Evolutionary conservation across 768 basidiomycete species (phyloP).

Genomic region (Glaciozyma antarctica): DNA sequence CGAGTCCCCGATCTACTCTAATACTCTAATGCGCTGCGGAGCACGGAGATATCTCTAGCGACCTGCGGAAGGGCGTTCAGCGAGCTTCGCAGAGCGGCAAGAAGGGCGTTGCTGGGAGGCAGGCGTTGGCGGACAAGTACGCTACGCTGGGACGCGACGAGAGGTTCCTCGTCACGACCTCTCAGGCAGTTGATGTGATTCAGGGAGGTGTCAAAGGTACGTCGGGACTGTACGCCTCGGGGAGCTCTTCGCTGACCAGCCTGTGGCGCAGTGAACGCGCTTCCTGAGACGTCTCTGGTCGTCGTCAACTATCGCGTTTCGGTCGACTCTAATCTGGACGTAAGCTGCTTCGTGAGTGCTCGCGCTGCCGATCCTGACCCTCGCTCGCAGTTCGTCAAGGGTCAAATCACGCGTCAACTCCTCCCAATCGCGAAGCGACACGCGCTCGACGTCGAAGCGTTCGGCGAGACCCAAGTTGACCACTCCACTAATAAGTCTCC

Average conservation of each 20-base stretch:
- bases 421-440: background rate
- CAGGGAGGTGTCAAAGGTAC: conserved; percentile 9
- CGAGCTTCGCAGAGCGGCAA: background rate
- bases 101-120: background rate
- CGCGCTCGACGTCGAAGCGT: background rate
- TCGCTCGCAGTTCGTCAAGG: background rate
- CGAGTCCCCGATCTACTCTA: background rate
- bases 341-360: too few relatives aligned
- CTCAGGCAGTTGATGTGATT: conserved; percentile 15
- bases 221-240: background rate
- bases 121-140: background rate
- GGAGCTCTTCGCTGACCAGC: too few relatives aligned
- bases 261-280: conserved; percentile 6
- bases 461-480: background rate
- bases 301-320: conserved; percentile 16
- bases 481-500: conserved; percentile 16
- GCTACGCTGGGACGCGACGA: background rate
- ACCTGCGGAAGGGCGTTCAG: background rate
- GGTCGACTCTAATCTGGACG: background rate
- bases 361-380: background rate
- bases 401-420: background rate
- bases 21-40: conserved; percentile 11
- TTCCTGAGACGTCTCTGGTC: conserved; percentile 5
- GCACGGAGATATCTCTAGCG: background rate
- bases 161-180: conserved; percentile 7